Evolutionary conservation across 306 rosid genomes (phyloP), one percentile per base, ranked within the genome.

Genomic region (Fragaria iinumae): DNA sequence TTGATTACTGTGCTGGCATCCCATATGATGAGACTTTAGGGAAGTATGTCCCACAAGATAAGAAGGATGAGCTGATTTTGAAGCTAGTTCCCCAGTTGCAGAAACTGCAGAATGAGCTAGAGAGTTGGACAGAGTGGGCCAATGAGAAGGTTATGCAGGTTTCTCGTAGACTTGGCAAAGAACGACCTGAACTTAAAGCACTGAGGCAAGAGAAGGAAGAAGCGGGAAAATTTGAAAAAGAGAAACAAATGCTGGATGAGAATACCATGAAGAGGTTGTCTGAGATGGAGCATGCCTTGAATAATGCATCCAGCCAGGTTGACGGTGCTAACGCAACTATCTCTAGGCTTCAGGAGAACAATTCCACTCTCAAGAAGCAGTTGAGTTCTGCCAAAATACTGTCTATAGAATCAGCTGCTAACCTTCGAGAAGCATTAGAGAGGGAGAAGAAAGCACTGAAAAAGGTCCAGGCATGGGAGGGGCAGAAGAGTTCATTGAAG

Each of bases 131-230:
- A 67, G 81, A 77, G 45, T 91, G 96, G 96, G 80, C 87, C 36
- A 83, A 73, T 41, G 73, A 91, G 78, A 89, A 89, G 81, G 79
- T 89, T 71, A 84, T 79, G 91, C 90, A 87, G 80, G 96, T 85
- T 77, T 82, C 91, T 48, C 76, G 62, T 50, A 89, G 74, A 89
- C 88, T 89, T 50, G 16, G 71, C 69, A 86, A 79, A 78, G 70
- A 85, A 39, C 83, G 75, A 63, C 69, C 49, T 65, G 90, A 87
- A 74, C 80, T 89, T 69, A 90, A 76, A 80, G 72, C 83, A 39
- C 81, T 90, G 71, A 83, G 77, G 74, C 88, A 80, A 82, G 90
- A 80, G 62, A 86, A 79, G 70, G 83, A 84, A 77, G 90, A 81
- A 69, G 83, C 67, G 0, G 88, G 75, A 23, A 60, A 52, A 36